Evolutionary conservation across 129 eudicot genomes (phyloP).

Genomic region (Helichrysum umbraculigerum): DNA sequence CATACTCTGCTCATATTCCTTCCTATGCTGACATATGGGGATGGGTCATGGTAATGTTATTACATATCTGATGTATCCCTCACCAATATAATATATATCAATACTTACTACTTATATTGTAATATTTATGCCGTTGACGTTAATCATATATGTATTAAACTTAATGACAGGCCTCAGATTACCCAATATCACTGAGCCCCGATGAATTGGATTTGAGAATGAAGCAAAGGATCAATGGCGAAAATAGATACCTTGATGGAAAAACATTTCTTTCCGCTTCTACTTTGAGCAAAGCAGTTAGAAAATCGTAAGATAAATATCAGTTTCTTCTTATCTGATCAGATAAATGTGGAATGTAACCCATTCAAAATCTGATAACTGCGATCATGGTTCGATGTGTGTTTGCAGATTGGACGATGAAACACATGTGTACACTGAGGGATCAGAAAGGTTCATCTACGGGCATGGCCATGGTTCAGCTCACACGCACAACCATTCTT

Average conservation of each 20-base stretch:
- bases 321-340: neutral
- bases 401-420: conserved; percentile 64
- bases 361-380: neutral
- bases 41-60: conserved; percentile 78
- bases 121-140: neutral
- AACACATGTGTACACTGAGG: conserved; percentile 84
- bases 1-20: conserved; percentile 94
- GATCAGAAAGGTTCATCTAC: conserved; percentile 70
- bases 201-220: conserved; percentile 86
- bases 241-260: conserved; percentile 78
- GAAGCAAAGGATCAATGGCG: conserved; percentile 75
- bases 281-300: conserved; percentile 79
- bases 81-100: too few relatives aligned
- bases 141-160: conserved; percentile 11
- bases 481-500: conserved; percentile 26
- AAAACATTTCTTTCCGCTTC: conserved; percentile 78
- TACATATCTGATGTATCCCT: neutral
- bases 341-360: neutral
- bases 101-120: neutral
- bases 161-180: conserved; percentile 69
- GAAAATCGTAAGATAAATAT: conserved; percentile 63
- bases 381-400: neutral
- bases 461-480: conserved; percentile 64
- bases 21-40: conserved; percentile 99
- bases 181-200: conserved; percentile 55